Evolutionary conservation across 2,329 filamentous ascomycete species (phyloP).

Genomic region (Neopestalotiopsis rosae): DNA sequence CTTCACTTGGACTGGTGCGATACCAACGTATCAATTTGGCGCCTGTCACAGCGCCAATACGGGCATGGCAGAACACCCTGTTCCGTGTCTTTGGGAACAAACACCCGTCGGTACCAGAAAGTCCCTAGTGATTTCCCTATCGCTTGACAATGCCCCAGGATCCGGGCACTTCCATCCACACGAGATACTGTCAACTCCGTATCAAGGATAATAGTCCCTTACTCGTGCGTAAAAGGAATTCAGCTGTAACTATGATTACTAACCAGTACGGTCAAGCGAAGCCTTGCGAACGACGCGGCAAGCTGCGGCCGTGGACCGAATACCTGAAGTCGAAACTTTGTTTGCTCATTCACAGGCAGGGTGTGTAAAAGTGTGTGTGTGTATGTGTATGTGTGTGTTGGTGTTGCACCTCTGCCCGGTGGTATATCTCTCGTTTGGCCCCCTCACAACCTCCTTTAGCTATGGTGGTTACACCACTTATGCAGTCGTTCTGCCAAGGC

Average conservation of each 20-base stretch:
- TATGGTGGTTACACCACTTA: conserved; percentile 10
- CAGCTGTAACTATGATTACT: background rate
- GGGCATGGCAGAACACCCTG: background rate
- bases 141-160: background rate
- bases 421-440: background rate
- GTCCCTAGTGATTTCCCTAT: background rate
- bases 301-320: background rate
- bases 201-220: background rate
- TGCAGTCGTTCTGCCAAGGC: background rate
- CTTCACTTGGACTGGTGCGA: background rate
- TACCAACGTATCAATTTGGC: background rate
- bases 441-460: conserved; percentile 3
- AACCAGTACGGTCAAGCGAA: background rate
- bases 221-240: background rate
- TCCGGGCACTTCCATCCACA: background rate
- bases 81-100: background rate
- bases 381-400: background rate
- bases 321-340: background rate
- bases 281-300: background rate
- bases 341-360: background rate
- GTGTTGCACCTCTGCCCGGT: background rate
- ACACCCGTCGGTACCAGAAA: background rate
- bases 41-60: background rate
- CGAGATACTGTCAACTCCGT: background rate
- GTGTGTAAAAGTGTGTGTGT: background rate